A percentile compares a stretch with the other conserved stretches of the same genome.
Conservation (phyloP, 768 basidiomycete genomes). For the Rhodosporidiobolus odoratus region DNA sequence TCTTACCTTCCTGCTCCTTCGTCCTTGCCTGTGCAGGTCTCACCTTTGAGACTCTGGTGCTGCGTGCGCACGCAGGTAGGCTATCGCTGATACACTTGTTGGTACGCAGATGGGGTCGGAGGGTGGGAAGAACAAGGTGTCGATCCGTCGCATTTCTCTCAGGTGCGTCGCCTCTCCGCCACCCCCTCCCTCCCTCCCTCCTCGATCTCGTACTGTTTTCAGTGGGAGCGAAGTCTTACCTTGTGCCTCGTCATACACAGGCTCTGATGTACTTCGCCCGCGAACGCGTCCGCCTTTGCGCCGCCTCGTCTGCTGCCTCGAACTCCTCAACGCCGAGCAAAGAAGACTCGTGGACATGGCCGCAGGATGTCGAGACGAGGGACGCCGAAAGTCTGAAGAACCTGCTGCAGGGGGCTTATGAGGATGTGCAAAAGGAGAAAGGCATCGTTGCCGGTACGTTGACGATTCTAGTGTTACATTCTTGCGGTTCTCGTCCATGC, state of each 20-base stretch:
- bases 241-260: slow-evolving; percentile 49
- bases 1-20: background rate
- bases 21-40: too few species aligned
- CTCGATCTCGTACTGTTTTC: too few species aligned
- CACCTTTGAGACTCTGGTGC: too few species aligned
- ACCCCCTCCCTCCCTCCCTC: too few species aligned
- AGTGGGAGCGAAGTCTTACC: background rate
- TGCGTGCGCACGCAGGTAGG: too few species aligned
- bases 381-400: background rate
- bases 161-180: background rate
- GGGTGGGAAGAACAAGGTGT: slow-evolving; percentile 80
- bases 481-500: too few species aligned
- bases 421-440: slow-evolving; percentile 20
- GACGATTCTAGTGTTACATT: background rate
- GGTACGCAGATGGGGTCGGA: slow-evolving; percentile 90
- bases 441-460: slow-evolving; percentile 29
- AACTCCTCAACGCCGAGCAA: background rate
- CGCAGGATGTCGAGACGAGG: background rate
- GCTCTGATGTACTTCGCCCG: slow-evolving; percentile 59
- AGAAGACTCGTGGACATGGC: background rate
- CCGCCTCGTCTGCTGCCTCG: background rate
- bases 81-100: too few species aligned
- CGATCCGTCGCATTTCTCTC: slow-evolving; percentile 79
- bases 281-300: slow-evolving; percentile 10
- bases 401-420: slow-evolving; percentile 14